phyloP scores from a whole-genome alignment of 2,329 filamentous ascomycete genomes.

The Chrysosporium keratinophilum region DNA sequence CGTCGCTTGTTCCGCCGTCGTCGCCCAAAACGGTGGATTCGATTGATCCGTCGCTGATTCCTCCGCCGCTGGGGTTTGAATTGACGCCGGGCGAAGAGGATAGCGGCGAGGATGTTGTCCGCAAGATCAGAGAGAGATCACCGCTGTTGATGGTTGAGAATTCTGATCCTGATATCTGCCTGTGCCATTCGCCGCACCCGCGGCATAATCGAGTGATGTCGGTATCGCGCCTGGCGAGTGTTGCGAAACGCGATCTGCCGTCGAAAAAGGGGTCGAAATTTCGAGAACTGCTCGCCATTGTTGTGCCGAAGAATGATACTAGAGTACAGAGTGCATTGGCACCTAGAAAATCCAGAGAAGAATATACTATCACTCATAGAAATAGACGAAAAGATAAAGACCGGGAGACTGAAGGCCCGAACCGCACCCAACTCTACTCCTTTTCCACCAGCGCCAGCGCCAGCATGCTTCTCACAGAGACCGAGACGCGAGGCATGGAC shows the following conservation, averaged over 20 bases:
- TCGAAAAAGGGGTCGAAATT: not conserved
- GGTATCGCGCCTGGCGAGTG: not conserved
- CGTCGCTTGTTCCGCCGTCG: not conserved
- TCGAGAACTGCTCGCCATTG: not conserved
- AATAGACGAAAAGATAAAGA: not conserved
- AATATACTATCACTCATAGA: not conserved
- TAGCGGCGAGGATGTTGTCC: not conserved
- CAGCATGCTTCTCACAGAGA: not conserved
- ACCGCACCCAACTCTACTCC: constrained; percentile 12
- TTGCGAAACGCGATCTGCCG: not conserved
- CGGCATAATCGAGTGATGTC: constrained; percentile 9
- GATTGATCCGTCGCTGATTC: constrained; percentile 8
- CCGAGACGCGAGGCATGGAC: not conserved
- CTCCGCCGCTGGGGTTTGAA: constrained; percentile 6
- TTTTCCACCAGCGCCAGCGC: constrained; percentile 5
- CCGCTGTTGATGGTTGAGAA: not conserved
- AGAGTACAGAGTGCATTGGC: not conserved
- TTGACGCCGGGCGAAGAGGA: not conserved
- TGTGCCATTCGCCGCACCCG: constrained; percentile 13
- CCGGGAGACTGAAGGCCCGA: not conserved
- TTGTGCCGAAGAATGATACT: not conserved
- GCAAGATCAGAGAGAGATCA: not conserved
- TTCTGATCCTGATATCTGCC: constrained; percentile 9
- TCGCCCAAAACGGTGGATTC: constrained; percentile 8
- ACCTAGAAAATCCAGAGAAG: not conserved